phyloP scores from a whole-genome alignment of 331 rosid genomes.

The Quercus lobata region DNA sequence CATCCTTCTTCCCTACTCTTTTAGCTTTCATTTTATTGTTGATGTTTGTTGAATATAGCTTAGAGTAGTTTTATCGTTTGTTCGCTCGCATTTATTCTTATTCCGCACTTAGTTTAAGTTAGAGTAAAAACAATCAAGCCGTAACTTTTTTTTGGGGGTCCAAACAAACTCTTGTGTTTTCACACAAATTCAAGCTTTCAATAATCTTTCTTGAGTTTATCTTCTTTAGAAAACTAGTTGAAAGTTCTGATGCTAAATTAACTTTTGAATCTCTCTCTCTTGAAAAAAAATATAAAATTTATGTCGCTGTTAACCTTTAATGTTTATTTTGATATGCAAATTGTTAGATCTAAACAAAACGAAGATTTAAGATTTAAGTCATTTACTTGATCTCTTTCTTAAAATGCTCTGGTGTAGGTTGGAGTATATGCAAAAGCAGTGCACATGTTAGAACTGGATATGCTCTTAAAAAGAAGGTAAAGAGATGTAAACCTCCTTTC shows the following conservation, averaged over 20 bases:
- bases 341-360: neutral
- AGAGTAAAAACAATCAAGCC: no score
- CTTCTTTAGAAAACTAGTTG: neutral
- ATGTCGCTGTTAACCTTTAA: neutral
- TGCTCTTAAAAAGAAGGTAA: slow-evolving; percentile 77
- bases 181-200: no score
- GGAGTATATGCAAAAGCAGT: slow-evolving; percentile 62
- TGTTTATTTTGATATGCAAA: no score
- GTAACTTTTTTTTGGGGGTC: no score
- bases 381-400: neutral
- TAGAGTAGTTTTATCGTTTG: no score
- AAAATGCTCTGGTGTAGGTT: slow-evolving; percentile 38
- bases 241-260: neutral
- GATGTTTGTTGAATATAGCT: no score
- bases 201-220: neutral
- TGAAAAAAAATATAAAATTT: neutral
- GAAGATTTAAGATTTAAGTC: neutral
- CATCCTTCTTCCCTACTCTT: no score
- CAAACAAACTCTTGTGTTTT: no score
- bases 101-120: no score
- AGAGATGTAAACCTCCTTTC: neutral
- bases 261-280: no score
- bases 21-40: no score
- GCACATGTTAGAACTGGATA: slow-evolving; percentile 68
- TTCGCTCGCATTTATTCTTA: no score